Base-by-base conservation (phyloP, 192 early-diverging fungal species). In the Coemansia sp. region DNA sequence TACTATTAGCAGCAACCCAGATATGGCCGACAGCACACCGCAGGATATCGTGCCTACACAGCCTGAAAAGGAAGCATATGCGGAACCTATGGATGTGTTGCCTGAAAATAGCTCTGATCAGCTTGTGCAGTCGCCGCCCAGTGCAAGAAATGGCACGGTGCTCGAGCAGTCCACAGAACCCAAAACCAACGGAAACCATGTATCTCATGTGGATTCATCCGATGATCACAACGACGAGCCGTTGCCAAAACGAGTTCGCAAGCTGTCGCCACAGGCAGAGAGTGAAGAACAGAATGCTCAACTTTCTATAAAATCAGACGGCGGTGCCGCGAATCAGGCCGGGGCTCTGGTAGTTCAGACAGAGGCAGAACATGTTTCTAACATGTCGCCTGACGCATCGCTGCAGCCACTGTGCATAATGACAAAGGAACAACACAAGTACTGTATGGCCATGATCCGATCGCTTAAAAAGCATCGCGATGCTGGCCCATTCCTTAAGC, bases 351-450 rank as follows among this genome's bases (percentile, higher is more conserved):
- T 25, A 11, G 55, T 37, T 22, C 62, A 43, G 43, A 44, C 62
- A 16, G 44, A 22, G n/a, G 25, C 69, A 10, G 69, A 38, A 20
- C 69, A 53, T 5, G 56, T 20, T 22, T 6, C 42, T 40, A 4
- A 16, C 38, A 16, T 7, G 7, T 59, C 57, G 38, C 38, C 57
- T 17, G 25, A 16, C 13, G n/a, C 38, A 7, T 11, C 65, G 32
- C n/a, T 40, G 48, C 46, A 49, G 63, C 46, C 63, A 5, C 39
- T 50, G 51, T 68, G 50, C 13, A 74, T 82, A 20, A 90, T 93
- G 86, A 85, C 88, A 49, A 87, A 87, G 61, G 92, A 94, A 49
- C 94, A 97, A 76, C 77, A 91, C 59, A 96, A 94, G 71, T 94
- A 90, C 72, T 91, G 90, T 75, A 77, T 71, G 11, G 87, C 90